Conservation (phyloP, 1,284 basidiomycete species). For the Hymenochaete sp. region DNA sequence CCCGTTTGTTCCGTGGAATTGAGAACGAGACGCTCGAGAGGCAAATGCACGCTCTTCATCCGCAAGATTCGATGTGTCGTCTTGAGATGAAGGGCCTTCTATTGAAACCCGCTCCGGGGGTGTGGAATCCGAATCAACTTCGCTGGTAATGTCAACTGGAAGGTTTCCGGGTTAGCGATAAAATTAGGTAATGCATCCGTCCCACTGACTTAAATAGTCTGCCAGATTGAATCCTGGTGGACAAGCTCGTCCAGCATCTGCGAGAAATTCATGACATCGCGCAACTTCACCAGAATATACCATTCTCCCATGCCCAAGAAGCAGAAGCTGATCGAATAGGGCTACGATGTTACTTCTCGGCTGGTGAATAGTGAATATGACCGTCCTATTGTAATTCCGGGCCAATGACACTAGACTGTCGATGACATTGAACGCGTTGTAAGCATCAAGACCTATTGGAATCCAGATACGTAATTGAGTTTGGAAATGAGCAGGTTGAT, state of each 20-base stretch:
- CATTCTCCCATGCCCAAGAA: slow-evolving; percentile 77
- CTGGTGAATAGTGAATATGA: slow-evolving; percentile 96
- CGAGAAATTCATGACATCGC: slow-evolving; percentile 76
- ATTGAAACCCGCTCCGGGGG: slow-evolving; percentile 32
- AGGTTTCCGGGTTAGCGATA: neutral
- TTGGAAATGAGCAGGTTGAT: no score
- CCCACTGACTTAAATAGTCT: slow-evolving; percentile 77
- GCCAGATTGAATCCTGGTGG: slow-evolving; percentile 97
- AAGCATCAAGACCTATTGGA: slow-evolving; percentile 75
- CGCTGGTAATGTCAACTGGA: slow-evolving; percentile 79
- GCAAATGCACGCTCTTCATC: slow-evolving; percentile 54
- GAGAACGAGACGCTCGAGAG: slow-evolving; percentile 26
- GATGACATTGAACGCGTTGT: slow-evolving; percentile 92
- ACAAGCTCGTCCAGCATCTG: slow-evolving; percentile 72
- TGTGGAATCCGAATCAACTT: slow-evolving; percentile 46
- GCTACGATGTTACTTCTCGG: slow-evolving; percentile 97
- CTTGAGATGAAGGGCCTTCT: slow-evolving; percentile 29
- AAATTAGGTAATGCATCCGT: slow-evolving; percentile 6
- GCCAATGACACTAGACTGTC: slow-evolving; percentile 83
- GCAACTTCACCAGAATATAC: slow-evolving; percentile 76
- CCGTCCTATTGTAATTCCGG: slow-evolving; percentile 86
- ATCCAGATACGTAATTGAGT: neutral
- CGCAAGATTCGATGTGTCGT: slow-evolving; percentile 33
- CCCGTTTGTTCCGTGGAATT: slow-evolving; percentile 5
- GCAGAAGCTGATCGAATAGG: slow-evolving; percentile 85